Evolutionary conservation across 768 basidiomycete species (phyloP).

Genomic region (Astraeus odoratus): DNA sequence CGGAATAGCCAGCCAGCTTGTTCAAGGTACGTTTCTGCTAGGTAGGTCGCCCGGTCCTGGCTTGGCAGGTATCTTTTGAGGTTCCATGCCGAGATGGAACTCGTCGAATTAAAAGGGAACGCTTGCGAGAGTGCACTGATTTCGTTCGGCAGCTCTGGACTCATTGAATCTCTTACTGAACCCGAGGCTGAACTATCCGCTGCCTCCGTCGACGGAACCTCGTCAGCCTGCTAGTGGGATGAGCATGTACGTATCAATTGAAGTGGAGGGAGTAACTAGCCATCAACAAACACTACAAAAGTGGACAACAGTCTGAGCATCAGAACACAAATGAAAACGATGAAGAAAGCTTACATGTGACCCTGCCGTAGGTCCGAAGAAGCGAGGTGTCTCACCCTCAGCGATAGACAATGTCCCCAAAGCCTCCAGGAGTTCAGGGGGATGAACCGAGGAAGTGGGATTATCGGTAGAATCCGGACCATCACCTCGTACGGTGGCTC

Average conservation of each 20-base stretch:
- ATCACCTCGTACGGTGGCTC: slow-evolving; percentile 23
- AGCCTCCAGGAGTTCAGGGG: slow-evolving; percentile 44
- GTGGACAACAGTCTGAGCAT: slow-evolving; percentile 4
- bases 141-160: slow-evolving; percentile 25
- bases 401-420: slow-evolving; percentile 57
- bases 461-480: slow-evolving; percentile 20
- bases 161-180: slow-evolving; percentile 22
- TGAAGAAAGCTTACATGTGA: slow-evolving; percentile 44
- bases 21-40: slow-evolving; percentile 39
- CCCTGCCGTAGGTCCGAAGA: slow-evolving; percentile 63
- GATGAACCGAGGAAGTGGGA: slow-evolving; percentile 4
- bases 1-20: slow-evolving; percentile 49
- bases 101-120: slow-evolving; percentile 62
- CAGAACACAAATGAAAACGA: not conserved
- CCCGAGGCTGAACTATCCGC: slow-evolving; percentile 18
- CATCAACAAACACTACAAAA: slow-evolving; percentile 28
- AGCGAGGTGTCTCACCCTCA: slow-evolving; percentile 53
- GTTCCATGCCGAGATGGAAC: slow-evolving; percentile 37
- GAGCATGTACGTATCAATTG: slow-evolving; percentile 1
- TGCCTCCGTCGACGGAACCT: slow-evolving; percentile 8
- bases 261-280: slow-evolving; percentile 13
- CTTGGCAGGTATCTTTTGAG: slow-evolving; percentile 49
- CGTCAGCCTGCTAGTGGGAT: slow-evolving; percentile 20
- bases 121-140: slow-evolving; percentile 46
- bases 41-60: slow-evolving; percentile 39